Evolutionary conservation across 164 flowering plant genomes (phyloP), one percentile per base, ranked within the genome.

Genomic region (Brasenia schreberi): DNA sequence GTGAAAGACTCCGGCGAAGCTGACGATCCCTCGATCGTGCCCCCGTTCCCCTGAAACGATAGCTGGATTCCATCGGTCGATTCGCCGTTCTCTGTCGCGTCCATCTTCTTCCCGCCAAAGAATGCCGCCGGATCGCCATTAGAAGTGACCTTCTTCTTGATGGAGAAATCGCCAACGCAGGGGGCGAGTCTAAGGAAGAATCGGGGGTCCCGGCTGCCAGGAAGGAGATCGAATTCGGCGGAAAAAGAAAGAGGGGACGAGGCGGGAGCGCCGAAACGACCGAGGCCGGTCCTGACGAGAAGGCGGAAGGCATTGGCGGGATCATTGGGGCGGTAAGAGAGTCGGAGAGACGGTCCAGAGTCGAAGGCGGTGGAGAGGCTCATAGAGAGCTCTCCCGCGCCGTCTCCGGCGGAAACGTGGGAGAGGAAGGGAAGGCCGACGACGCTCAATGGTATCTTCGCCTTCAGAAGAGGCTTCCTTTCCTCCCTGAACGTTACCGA

Each of bases 241-340:
- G 82, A 81, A 83, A 87, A 84, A 16, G 80, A 67, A 81, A 87
- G 62, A 27, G 88, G 83, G 58, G 86, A 74, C 2, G 81, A 76
- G n/a, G 67, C 27, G 23, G 92, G 96, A 9, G 96, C 84, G 0
- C 92, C 92, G 67, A 78, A 81, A 5, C 77, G 43, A 0, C 92
- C 92, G 65, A 80, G 79, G 0, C 96, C 96, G 63, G 96, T 82
- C 65, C 78, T 86, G 62, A 89, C 72, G 43, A 77, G 66, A 61
- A 89, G 65, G 49, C 82, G 78, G 77, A 89, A 87, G 1, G 96
- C 91, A 53, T 82, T 84, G 74, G 70, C 72, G 1, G 82, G 33
- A 66, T 87, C 93, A 65, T 87, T 89, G 19, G 96, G 96, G 0
- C 86, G 81, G 66, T 89, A 87, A 5, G 79, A 70, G 74, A 86